These are phyloP conservation scores for Stentor roeselii DNA, from an alignment of 73 alveolate genomes.

Conservation along the genomic window DNA sequence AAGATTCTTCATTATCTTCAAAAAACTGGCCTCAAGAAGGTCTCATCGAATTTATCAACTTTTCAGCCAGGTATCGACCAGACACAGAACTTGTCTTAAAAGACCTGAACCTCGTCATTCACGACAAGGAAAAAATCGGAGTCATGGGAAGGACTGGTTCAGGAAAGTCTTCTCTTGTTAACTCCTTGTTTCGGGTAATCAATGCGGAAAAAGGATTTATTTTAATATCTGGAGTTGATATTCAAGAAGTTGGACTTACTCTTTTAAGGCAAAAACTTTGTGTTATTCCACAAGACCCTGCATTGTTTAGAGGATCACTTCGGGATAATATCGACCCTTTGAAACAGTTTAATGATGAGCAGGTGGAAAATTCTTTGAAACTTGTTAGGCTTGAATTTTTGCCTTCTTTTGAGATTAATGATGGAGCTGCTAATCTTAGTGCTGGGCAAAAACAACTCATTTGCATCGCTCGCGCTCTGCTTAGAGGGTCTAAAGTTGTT, in stretches of 20 bases:
- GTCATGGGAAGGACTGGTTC: slow-evolving; percentile 81
- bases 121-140: slow-evolving; percentile 67
- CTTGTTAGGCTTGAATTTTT: slow-evolving; percentile 59
- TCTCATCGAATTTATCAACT: slow-evolving; percentile 44
- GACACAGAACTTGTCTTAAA: slow-evolving; percentile 53
- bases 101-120: slow-evolving; percentile 42
- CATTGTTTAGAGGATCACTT: slow-evolving; percentile 78
- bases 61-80: slow-evolving; percentile 56
- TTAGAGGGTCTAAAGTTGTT: slow-evolving; percentile 54
- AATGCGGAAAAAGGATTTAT: slow-evolving; percentile 66
- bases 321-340: slow-evolving; percentile 89
- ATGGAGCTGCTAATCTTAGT: slow-evolving; percentile 79
- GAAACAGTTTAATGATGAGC: slow-evolving; percentile 49
- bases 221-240: slow-evolving; percentile 76
- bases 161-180: slow-evolving; percentile 50
- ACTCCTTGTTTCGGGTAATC: slow-evolving; percentile 47
- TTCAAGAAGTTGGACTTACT: slow-evolving; percentile 52
- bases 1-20: too few relatives aligned
- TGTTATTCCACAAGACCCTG: slow-evolving; percentile 86
- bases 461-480: slow-evolving; percentile 73
- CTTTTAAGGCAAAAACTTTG: slow-evolving; percentile 67
- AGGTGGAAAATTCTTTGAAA: slow-evolving; percentile 54
- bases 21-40: too few relatives aligned
- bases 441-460: slow-evolving; percentile 74
- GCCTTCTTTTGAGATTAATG: slow-evolving; percentile 55